Conservation (phyloP, 2,329 filamentous ascomycete genomes). For the Arachnomyces sp. region DNA sequence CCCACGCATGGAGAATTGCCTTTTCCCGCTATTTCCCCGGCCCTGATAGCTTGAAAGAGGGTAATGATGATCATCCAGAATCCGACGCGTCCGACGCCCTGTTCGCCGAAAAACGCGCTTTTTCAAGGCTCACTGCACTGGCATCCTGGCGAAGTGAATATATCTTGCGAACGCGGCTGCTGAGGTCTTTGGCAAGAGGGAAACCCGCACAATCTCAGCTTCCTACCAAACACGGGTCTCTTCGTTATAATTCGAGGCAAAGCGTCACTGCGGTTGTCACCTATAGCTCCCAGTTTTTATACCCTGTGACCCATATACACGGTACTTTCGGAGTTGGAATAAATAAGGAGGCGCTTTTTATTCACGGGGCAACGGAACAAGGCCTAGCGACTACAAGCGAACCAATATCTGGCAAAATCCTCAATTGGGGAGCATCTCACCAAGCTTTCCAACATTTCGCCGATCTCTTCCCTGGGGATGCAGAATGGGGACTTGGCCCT, state of each 20-base stretch:
- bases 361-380: constrained; percentile 74
- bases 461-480: constrained; percentile 64
- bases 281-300: constrained; percentile 76
- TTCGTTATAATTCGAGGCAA: constrained; percentile 49
- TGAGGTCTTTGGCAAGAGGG: constrained; percentile 72
- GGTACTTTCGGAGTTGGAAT: constrained; percentile 61
- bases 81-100: constrained; percentile 45
- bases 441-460: constrained; percentile 68
- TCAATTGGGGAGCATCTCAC: constrained; percentile 74
- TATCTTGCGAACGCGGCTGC: constrained; percentile 71
- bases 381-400: constrained; percentile 76
- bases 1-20: constrained; percentile 87
- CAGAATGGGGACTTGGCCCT: constrained; percentile 68
- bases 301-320: constrained; percentile 70
- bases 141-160: constrained; percentile 98
- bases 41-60: constrained; percentile 47
- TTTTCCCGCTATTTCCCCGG: constrained; percentile 88
- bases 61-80: constrained; percentile 24
- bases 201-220: constrained; percentile 56
- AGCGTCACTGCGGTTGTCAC: constrained; percentile 67
- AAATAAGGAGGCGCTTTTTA: constrained; percentile 63
- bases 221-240: constrained; percentile 44
- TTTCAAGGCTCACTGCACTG: constrained; percentile 69
- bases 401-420: constrained; percentile 63
- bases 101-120: constrained; percentile 66